phyloP scores from a whole-genome alignment of 2,329 filamentous ascomycete genomes.

The Coniochaeta sp. region DNA sequence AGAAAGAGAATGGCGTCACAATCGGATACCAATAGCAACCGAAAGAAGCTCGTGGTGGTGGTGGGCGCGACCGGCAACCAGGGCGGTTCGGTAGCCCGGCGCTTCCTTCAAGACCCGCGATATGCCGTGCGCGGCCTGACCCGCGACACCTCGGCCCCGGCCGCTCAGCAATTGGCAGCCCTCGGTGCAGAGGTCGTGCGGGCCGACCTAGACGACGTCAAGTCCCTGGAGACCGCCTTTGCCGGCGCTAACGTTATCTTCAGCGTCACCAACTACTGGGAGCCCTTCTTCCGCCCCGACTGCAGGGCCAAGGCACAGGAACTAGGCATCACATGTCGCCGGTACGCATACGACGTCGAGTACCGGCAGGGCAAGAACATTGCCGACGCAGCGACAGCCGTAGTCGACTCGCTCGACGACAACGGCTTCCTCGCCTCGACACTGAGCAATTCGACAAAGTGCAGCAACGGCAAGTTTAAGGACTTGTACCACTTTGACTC shows the following conservation, averaged over 20 bases:
- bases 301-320: conserved; percentile 28
- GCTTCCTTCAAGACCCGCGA: conserved; percentile 29
- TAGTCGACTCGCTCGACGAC: conserved; percentile 28
- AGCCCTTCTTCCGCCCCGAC: conserved; percentile 37
- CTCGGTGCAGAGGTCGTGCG: conserved; percentile 34
- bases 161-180: conserved; percentile 29
- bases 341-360: conserved; percentile 40
- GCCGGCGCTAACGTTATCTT: conserved; percentile 42
- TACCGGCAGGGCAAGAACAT: conserved; percentile 46
- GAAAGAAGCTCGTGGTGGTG: conserved; percentile 32
- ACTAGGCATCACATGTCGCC: conserved; percentile 30
- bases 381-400: conserved; percentile 40
- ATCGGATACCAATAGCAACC: not conserved
- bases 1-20: not conserved
- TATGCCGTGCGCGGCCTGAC: conserved; percentile 41
- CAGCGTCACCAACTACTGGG: conserved; percentile 48
- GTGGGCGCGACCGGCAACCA: conserved; percentile 42
- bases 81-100: conserved; percentile 43
- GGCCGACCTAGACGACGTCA: conserved; percentile 34
- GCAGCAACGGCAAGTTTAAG: conserved; percentile 34
- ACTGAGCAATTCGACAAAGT: conserved; percentile 37
- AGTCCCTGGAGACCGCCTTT: conserved; percentile 31
- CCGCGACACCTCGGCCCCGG: conserved; percentile 31
- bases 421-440: conserved; percentile 45
- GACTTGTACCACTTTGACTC: conserved; percentile 45